phyloP scores from a whole-genome alignment of 768 basidiomycete species.

The Basidioascus undulatus region DNA sequence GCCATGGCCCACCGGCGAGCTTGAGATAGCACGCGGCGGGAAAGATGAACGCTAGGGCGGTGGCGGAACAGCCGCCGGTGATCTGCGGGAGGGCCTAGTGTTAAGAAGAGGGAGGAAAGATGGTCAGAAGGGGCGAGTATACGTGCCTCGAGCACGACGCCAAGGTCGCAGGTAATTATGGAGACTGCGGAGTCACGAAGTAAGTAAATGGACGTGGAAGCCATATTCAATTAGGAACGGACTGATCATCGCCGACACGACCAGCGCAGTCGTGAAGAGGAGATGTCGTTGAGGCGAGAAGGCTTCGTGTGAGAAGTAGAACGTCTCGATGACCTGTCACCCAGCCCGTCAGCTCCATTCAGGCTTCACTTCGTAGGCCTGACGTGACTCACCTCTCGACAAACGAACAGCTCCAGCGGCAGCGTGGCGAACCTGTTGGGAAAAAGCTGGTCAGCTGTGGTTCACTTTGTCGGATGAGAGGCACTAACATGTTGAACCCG shows the following conservation, averaged over 20 bases:
- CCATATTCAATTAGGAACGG: slow-evolving; percentile 13
- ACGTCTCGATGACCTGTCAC: slow-evolving; percentile 69
- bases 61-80: too few relatives aligned
- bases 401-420: slow-evolving; percentile 79
- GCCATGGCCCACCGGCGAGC: slow-evolving; percentile 19
- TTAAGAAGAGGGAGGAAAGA: background rate
- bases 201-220: background rate
- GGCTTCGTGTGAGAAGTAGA: slow-evolving; percentile 69
- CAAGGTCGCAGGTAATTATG: slow-evolving; percentile 80
- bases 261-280: slow-evolving; percentile 67
- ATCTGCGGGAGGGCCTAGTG: background rate
- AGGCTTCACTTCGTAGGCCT: too few relatives aligned
- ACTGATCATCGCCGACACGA: slow-evolving; percentile 64
- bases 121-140: background rate
- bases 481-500: slow-evolving; percentile 33
- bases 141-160: slow-evolving; percentile 64
- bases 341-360: background rate
- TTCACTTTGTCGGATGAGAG: too few relatives aligned
- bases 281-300: slow-evolving; percentile 59
- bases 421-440: slow-evolving; percentile 79
- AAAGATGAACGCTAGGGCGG: slow-evolving; percentile 77
- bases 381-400: slow-evolving; percentile 45
- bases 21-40: slow-evolving; percentile 63
- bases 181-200: slow-evolving; percentile 27
- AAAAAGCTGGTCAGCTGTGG: slow-evolving; percentile 9